A percentile compares a stretch with the other conserved stretches of the same genome.
phyloP scores from a whole-genome alignment of 129 eudicot species.

The Lactuca sativa region DNA sequence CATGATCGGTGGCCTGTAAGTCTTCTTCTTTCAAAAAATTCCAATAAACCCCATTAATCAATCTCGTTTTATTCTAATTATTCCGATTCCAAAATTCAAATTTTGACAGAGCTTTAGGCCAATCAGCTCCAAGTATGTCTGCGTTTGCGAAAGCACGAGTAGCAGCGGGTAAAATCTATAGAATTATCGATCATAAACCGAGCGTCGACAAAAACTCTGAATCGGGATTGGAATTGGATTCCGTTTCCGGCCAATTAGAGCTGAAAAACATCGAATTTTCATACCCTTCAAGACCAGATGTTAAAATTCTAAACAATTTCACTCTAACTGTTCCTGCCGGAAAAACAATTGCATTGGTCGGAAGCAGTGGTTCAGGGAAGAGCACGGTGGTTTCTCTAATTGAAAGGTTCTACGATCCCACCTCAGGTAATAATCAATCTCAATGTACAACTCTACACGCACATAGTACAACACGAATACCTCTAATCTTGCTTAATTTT shows the following conservation, averaged over 20 bases:
- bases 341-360: conserved; percentile 93
- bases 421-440: conserved; percentile 53
- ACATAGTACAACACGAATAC: conserved; percentile 13
- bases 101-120: conserved; percentile 71
- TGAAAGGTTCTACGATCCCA: conserved; percentile 95
- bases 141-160: conserved; percentile 96
- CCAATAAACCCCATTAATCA: not conserved
- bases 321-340: conserved; percentile 78
- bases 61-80: not conserved
- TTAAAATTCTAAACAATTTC: conserved; percentile 62
- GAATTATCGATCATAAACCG: conserved; percentile 85
- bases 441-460: conserved; percentile 20
- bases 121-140: conserved; percentile 91
- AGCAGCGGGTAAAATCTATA: conserved; percentile 88
- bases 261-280: conserved; percentile 67
- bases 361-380: conserved; percentile 98
- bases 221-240: conserved; percentile 74
- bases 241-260: conserved; percentile 74
- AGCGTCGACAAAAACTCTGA: conserved; percentile 57
- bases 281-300: conserved; percentile 92
- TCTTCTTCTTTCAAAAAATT: conserved; percentile 1
- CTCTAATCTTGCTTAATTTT: conserved; percentile 14
- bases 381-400: conserved; percentile 91
- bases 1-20: conserved; percentile 98
- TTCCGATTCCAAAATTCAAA: not conserved